phyloP scores from a whole-genome alignment of 2,329 filamentous ascomycete genomes.

The Pestalotiopsis sp. region DNA sequence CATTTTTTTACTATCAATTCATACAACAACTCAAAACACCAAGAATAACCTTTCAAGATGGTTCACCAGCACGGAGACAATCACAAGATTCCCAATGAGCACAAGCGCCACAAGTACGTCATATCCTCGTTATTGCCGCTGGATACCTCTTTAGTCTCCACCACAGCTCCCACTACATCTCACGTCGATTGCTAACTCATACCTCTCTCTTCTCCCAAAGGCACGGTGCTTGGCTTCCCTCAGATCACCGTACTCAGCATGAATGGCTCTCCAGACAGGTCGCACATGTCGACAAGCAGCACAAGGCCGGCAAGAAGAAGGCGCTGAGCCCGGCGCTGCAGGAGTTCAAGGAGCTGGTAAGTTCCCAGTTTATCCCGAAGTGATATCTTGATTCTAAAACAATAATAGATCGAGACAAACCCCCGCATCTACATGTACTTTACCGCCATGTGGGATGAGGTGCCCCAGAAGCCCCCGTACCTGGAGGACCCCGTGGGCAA shows the following conservation, averaged over 20 bases:
- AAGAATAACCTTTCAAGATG: constrained; percentile 37
- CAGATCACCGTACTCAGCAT: constrained; percentile 58
- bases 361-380: background rate
- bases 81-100: constrained; percentile 52
- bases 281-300: constrained; percentile 54
- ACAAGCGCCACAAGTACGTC: constrained; percentile 48
- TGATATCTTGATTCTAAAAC: no score
- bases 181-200: background rate
- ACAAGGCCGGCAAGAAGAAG: constrained; percentile 37
- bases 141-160: background rate
- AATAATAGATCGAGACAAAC: constrained; percentile 57
- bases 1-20: background rate
- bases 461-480: constrained; percentile 65
- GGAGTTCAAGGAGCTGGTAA: constrained; percentile 62
- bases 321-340: constrained; percentile 59
- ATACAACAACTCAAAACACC: background rate
- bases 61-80: constrained; percentile 54
- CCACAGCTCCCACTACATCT: background rate
- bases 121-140: background rate
- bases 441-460: constrained; percentile 68
- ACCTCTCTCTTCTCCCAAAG: constrained; percentile 3
- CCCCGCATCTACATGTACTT: constrained; percentile 70
- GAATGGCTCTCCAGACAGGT: constrained; percentile 65
- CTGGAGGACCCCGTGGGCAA: constrained; percentile 62
- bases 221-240: constrained; percentile 64